A percentile compares a stretch with the other conserved stretches of the same genome.
phyloP scores from a whole-genome alignment of 2,329 filamentous ascomycete genomes.

The Zopfia rhizophila region DNA sequence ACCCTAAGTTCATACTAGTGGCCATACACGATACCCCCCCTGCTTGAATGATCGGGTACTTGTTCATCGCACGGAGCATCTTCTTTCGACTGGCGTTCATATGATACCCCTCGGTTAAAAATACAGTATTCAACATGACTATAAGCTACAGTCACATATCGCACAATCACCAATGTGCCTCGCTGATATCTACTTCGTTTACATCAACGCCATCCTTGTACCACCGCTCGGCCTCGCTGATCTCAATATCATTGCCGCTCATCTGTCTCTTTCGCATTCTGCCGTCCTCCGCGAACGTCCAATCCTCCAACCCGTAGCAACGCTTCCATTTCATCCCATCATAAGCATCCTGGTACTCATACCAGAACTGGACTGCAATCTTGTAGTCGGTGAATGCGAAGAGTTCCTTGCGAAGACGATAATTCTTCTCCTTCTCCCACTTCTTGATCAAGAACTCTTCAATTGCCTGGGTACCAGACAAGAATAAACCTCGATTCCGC shows the following conservation, averaged over 20 bases:
- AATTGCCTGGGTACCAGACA: constrained; percentile 75
- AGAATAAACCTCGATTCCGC: constrained; percentile 79
- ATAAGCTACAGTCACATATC: not conserved
- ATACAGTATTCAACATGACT: not conserved
- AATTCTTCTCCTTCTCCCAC: constrained; percentile 77
- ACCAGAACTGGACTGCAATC: constrained; percentile 93
- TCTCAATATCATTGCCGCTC: constrained; percentile 78
- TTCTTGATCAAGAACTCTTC: constrained; percentile 75
- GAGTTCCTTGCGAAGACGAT: constrained; percentile 82
- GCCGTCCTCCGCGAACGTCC: constrained; percentile 77
- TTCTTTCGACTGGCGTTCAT: constrained; percentile 17
- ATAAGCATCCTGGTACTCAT: constrained; percentile 76
- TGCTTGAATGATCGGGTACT: constrained; percentile 59
- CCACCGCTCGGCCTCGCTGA: constrained; percentile 72
- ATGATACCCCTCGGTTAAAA: constrained; percentile 34
- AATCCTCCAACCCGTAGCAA: constrained; percentile 86
- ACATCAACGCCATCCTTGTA: constrained; percentile 76
- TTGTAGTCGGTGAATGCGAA: constrained; percentile 80
- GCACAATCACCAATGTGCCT: constrained; percentile 70
- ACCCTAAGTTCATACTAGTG: constrained; percentile 80
- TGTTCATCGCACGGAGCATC: not conserved
- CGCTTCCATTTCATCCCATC: constrained; percentile 80
- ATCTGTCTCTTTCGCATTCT: constrained; percentile 79
- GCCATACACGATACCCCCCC: constrained; percentile 84
- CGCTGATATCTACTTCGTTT: constrained; percentile 71